These are phyloP conservation scores for Pseudocercospora macadamiae DNA, from an alignment of 2,329 filamentous ascomycete species.

Conservation along the genomic window DNA sequence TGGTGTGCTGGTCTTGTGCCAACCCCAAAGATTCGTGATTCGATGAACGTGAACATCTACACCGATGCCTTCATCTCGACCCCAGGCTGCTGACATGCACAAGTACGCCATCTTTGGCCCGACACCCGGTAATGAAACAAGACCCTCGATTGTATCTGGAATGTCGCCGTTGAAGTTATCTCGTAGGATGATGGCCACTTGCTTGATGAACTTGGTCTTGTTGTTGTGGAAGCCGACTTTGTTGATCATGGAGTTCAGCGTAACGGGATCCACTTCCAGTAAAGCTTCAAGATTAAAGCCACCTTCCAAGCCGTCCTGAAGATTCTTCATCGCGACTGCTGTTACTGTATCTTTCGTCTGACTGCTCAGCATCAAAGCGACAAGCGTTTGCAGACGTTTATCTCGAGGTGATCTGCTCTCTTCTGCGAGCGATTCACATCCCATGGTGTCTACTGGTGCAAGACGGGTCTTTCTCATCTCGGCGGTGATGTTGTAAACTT, in stretches of 20 bases:
- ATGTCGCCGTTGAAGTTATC: constrained; percentile 76
- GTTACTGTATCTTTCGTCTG: constrained; percentile 95
- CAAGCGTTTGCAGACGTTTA: constrained; percentile 81
- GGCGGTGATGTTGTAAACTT: constrained; percentile 75
- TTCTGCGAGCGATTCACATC: constrained; percentile 77
- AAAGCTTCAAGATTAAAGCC: constrained; percentile 76
- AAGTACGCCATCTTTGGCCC: constrained; percentile 95
- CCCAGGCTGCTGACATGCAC: constrained; percentile 77
- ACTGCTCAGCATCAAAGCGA: constrained; percentile 86
- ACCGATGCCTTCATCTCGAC: constrained; percentile 74
- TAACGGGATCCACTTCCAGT: constrained; percentile 67
- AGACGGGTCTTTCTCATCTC: constrained; percentile 73
- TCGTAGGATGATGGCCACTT: constrained; percentile 60
- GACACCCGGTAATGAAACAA: constrained; percentile 80
- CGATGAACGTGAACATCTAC: constrained; percentile 95
- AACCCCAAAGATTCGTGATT: constrained; percentile 92
- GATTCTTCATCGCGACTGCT: constrained; percentile 75
- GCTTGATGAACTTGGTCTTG: constrained; percentile 83
- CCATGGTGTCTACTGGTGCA: constrained; percentile 96
- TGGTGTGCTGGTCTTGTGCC: constrained; percentile 78
- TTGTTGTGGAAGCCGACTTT: constrained; percentile 94
- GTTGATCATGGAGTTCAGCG: constrained; percentile 74
- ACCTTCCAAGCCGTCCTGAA: constrained; percentile 73
- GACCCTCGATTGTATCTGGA: constrained; percentile 73
- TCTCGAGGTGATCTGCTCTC: constrained; percentile 54